Conservation (phyloP, 768 basidiomycete species). For the Cyclocybe aegerita region DNA sequence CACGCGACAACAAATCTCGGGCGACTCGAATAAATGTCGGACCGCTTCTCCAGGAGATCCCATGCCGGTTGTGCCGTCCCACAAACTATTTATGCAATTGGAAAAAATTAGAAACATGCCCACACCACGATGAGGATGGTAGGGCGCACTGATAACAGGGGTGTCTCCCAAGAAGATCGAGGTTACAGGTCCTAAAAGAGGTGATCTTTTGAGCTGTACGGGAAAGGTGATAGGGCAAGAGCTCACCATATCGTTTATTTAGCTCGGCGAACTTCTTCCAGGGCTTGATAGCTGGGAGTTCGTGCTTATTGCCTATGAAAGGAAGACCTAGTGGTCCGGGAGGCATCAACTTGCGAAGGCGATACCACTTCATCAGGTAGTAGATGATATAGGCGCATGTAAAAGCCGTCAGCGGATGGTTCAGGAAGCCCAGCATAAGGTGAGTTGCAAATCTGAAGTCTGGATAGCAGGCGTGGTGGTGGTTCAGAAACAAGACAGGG, state of each 20-base stretch:
- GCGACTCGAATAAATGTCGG: slow-evolving; percentile 47
- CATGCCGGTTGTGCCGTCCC: slow-evolving; percentile 39
- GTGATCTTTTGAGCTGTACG: not conserved
- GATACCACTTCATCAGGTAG: slow-evolving; percentile 26
- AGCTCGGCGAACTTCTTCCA: slow-evolving; percentile 50
- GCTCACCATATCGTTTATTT: slow-evolving; percentile 43
- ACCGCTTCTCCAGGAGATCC: slow-evolving; percentile 42
- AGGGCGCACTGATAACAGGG: slow-evolving; percentile 32
- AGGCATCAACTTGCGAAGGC: slow-evolving; percentile 36
- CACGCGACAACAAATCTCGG: slow-evolving; percentile 47
- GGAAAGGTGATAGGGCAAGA: not conserved
- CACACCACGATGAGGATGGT: too few relatives aligned
- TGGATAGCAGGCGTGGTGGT: slow-evolving; percentile 2
- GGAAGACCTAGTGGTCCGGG: slow-evolving; percentile 46
- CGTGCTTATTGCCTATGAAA: slow-evolving; percentile 43
- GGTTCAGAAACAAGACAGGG: too few relatives aligned
- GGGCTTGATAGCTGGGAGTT: slow-evolving; percentile 43
- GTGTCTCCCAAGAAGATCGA: slow-evolving; percentile 42
- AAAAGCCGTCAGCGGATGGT: not conserved
- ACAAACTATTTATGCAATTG: slow-evolving; percentile 27
- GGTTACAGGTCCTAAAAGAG: slow-evolving; percentile 33
- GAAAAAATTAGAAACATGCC: not conserved
- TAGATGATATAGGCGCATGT: slow-evolving; percentile 17
- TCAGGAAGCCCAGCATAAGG: not conserved
- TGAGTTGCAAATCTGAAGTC: slow-evolving; percentile 2